phyloP scores from a whole-genome alignment of 2,329 filamentous ascomycete genomes.

The Penicillium crustosum region DNA sequence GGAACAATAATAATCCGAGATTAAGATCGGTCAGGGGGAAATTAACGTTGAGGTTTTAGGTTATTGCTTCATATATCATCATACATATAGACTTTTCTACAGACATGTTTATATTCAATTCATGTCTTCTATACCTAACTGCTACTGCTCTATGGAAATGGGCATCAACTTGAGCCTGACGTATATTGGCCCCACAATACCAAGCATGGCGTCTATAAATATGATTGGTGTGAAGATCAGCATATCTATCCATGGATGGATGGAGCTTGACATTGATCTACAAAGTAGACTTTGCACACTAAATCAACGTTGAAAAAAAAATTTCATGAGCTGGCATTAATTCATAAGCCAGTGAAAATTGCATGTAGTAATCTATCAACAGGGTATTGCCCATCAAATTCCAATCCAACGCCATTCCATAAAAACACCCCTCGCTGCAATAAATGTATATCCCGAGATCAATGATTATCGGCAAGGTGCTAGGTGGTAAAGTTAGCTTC shows the following conservation, averaged over 20 bases:
- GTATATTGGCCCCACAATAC: not conserved
- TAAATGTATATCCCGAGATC: conserved; percentile 10
- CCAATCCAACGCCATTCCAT: conserved; percentile 18
- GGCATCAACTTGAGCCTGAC: not conserved
- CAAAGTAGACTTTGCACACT: not conserved
- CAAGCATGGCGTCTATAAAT: not conserved
- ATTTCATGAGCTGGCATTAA: conserved; percentile 4
- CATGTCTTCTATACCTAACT: not conserved
- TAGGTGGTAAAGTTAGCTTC: conserved; percentile 20
- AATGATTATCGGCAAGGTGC: conserved; percentile 44
- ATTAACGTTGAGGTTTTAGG: conserved; percentile 7
- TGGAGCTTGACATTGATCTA: not conserved
- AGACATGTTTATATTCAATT: not conserved
- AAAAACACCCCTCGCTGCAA: conserved; percentile 16
- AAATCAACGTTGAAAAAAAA: not conserved
- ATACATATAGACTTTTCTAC: not conserved
- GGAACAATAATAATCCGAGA: conserved; percentile 33
- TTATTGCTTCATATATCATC: conserved; percentile 18
- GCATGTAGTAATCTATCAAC: conserved; percentile 17
- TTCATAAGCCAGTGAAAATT: conserved; percentile 8
- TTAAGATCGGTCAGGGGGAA: conserved; percentile 21
- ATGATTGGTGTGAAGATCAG: conserved; percentile 6
- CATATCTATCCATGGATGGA: conserved; percentile 1
- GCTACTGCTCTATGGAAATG: not conserved
- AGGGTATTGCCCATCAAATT: conserved; percentile 23